These are phyloP conservation scores for Puccinia sorghi DNA, from an alignment of 1,284 basidiomycete species.

Conservation along the genomic window DNA sequence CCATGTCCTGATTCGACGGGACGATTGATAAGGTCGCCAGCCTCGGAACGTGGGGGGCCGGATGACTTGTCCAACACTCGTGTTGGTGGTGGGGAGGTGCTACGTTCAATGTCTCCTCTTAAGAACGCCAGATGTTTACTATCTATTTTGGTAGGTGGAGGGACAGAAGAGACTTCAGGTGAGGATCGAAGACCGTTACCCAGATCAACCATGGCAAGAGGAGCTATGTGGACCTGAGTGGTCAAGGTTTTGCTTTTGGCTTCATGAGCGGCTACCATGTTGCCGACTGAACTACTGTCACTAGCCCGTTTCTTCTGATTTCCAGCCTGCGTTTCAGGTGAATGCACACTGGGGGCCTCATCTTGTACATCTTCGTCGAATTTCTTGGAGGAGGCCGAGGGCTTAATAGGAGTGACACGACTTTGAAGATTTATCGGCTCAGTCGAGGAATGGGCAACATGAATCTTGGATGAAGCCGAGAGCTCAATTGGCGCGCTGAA, in stretches of 20 bases:
- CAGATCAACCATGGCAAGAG: neutral
- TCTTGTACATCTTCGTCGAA: neutral
- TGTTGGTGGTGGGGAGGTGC: slow-evolving; percentile 10
- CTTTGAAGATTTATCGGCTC: slow-evolving; percentile 21
- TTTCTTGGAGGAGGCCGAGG: neutral
- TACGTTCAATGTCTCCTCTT: slow-evolving; percentile 1
- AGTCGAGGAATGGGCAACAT: neutral
- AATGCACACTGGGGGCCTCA: neutral
- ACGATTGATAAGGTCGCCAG: neutral
- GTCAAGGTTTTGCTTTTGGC: neutral
- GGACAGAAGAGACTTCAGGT: neutral
- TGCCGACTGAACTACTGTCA: slow-evolving; percentile 8
- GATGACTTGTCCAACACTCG: neutral
- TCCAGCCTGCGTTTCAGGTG: neutral
- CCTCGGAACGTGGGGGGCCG: neutral
- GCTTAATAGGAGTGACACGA: neutral
- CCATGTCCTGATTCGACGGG: neutral
- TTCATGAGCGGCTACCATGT: slow-evolving; percentile 24
- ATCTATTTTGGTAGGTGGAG: slow-evolving; percentile 13
- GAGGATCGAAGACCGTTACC: neutral
- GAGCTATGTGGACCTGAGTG: neutral
- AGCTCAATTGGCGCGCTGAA: slow-evolving; percentile 22
- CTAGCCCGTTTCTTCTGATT: neutral
- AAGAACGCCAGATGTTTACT: slow-evolving; percentile 30
- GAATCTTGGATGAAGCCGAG: slow-evolving; percentile 10